Conservation (phyloP, 768 basidiomycete genomes). For the Leccinum pellstonianum region DNA sequence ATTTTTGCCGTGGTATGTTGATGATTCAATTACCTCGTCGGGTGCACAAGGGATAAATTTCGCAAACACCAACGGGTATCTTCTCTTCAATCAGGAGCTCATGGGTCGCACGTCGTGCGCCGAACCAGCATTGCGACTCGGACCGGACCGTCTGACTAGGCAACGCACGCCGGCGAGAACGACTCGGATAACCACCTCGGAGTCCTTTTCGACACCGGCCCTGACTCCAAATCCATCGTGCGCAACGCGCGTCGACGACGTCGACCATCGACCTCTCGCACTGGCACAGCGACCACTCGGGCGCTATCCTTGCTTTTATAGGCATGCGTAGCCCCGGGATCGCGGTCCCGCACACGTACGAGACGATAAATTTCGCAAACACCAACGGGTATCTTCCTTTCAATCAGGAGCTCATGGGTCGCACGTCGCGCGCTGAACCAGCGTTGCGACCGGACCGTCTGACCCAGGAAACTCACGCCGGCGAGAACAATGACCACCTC, state of each 20-base stretch:
- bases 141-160: constrained; percentile 35
- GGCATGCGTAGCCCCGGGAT: constrained; percentile 55
- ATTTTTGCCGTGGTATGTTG: constrained; percentile 61
- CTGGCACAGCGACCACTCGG: constrained; percentile 79
- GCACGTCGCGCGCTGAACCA: constrained; percentile 37
- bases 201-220: constrained; percentile 84
- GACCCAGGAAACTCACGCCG: constrained; percentile 57
- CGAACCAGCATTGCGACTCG: too few relatives aligned
- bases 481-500: constrained; percentile 38
- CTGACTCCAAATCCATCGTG: constrained; percentile 64
- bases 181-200: constrained; percentile 43
- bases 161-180: constrained; percentile 50
- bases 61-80: too few relatives aligned
- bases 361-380: constrained; percentile 32
- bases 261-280: constrained; percentile 73
- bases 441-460: background rate
- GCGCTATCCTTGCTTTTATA: constrained; percentile 69
- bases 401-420: constrained; percentile 73
- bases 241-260: constrained; percentile 8
- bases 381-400: too few relatives aligned
- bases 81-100: constrained; percentile 52
- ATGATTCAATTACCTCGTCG: too few relatives aligned
- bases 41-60: too few relatives aligned
- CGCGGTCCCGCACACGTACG: constrained; percentile 57
- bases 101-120: constrained; percentile 60